Percentiles rank a stretch among this genome's conserved stretches.
phyloP scores from a whole-genome alignment of 1,139 yeast genomes.

The Zygoascus hellenicus region DNA sequence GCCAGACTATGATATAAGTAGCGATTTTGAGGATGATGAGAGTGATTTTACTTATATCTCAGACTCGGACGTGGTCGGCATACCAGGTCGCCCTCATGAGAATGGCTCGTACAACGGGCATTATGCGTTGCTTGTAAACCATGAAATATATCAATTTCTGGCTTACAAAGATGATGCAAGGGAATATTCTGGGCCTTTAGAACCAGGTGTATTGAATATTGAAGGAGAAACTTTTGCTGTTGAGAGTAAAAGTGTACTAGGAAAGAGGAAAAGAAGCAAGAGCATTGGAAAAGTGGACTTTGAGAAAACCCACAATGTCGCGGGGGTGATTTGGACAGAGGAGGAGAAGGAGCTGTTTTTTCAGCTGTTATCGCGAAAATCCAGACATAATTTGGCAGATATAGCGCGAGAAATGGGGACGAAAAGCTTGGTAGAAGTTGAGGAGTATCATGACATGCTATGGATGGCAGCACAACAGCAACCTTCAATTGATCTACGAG shows the following conservation, averaged over 20 bases:
- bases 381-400: conserved; percentile 44
- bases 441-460: conserved; percentile 43
- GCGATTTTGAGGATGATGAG: background rate
- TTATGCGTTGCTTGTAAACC: conserved; percentile 17
- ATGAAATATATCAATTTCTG: conserved; percentile 19
- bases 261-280: background rate
- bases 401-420: conserved; percentile 38
- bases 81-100: background rate
- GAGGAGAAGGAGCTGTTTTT: conserved; percentile 42
- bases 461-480: conserved; percentile 27
- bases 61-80: background rate
- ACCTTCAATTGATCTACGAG: conserved; percentile 29
- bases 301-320: background rate
- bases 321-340: conserved; percentile 38
- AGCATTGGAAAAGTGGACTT: background rate
- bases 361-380: conserved; percentile 40
- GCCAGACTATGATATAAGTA: background rate
- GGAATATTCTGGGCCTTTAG: background rate
- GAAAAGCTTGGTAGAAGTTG: conserved; percentile 44
- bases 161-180: background rate
- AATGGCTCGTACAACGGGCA: conserved; percentile 1
- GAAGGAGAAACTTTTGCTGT: background rate
- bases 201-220: background rate
- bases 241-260: no score
- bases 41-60: background rate